Conservation (phyloP, 345 rosid species). For the Syzygium jambos region DNA sequence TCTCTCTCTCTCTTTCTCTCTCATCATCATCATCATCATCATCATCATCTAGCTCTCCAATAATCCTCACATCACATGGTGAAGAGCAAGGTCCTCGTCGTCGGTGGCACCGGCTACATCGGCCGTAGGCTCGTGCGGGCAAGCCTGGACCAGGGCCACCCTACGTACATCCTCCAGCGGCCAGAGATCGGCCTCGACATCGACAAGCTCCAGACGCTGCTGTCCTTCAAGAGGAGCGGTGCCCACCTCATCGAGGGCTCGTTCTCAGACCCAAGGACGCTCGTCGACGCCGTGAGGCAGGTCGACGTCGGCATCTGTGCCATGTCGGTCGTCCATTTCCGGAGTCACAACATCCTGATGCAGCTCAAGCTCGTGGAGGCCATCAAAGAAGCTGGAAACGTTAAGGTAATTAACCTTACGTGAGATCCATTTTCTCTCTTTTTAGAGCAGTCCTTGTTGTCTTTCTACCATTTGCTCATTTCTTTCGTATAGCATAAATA, state of each 20-base stretch:
- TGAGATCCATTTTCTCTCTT: background rate
- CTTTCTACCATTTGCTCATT: background rate
- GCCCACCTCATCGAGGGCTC: constrained; percentile 42
- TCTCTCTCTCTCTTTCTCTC: background rate
- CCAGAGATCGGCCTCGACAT: constrained; percentile 53
- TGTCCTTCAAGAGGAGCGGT: constrained; percentile 47
- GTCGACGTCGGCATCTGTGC: constrained; percentile 59
- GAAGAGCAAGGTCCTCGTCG: constrained; percentile 47
- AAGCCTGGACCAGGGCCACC: constrained; percentile 41
- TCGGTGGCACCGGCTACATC: constrained; percentile 55
- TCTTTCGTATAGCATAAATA: background rate
- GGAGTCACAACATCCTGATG: constrained; percentile 39
- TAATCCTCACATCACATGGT: constrained; percentile 5
- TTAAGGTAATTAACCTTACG: constrained; percentile 25
- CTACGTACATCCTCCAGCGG: constrained; percentile 50
- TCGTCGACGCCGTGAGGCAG: constrained; percentile 37
- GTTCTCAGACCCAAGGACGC: constrained; percentile 30
- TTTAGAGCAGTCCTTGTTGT: background rate
- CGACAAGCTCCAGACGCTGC: constrained; percentile 43
- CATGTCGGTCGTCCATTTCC: constrained; percentile 57
- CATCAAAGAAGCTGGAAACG: constrained; percentile 58
- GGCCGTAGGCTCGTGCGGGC: constrained; percentile 55
- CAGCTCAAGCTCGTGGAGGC: constrained; percentile 60
- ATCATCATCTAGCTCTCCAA: background rate
- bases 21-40: background rate